phyloP scores from a whole-genome alignment of 331 rosid species.

The Malus hybrid region DNA sequence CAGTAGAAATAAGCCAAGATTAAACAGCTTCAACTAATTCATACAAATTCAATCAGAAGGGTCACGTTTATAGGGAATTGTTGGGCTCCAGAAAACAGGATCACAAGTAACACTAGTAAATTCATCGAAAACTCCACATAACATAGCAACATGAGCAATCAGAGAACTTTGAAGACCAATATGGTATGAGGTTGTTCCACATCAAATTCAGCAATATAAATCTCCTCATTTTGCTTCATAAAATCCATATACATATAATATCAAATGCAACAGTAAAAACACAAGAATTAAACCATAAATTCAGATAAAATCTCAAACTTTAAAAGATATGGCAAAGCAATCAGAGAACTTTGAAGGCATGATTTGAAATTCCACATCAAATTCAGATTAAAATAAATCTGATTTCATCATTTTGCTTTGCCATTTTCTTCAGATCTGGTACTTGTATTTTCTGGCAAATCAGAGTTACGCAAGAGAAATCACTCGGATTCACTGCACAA shows the following conservation, averaged over 20 bases:
- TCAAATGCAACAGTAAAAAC: background rate
- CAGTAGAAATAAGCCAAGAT: too few relatives aligned
- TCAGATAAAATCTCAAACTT: background rate
- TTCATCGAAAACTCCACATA: too few relatives aligned
- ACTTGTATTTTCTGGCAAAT: constrained; percentile 10
- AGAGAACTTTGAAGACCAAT: constrained; percentile 78
- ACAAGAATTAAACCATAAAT: background rate
- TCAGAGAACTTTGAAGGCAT: constrained; percentile 81
- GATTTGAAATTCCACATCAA: constrained; percentile 37
- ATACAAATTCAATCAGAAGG: background rate
- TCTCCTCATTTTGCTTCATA: constrained; percentile 42
- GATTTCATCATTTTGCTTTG: constrained; percentile 54
- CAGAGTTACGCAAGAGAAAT: background rate
- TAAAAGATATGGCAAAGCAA: constrained; percentile 29
- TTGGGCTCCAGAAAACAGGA: too few relatives aligned
- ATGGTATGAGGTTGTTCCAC: constrained; percentile 29
- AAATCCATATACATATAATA: background rate
- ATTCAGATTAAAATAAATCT: constrained; percentile 32
- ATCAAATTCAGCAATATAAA: constrained; percentile 35
- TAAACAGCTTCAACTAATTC: background rate
- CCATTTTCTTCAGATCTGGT: background rate
- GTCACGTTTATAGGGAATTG: too few relatives aligned
- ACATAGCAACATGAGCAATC: constrained; percentile 35
- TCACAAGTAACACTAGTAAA: too few relatives aligned
- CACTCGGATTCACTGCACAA: constrained; percentile 14